Conservation (phyloP, 192 early-diverging fungal genomes). For the Rhizoclosmatium globosum region DNA sequence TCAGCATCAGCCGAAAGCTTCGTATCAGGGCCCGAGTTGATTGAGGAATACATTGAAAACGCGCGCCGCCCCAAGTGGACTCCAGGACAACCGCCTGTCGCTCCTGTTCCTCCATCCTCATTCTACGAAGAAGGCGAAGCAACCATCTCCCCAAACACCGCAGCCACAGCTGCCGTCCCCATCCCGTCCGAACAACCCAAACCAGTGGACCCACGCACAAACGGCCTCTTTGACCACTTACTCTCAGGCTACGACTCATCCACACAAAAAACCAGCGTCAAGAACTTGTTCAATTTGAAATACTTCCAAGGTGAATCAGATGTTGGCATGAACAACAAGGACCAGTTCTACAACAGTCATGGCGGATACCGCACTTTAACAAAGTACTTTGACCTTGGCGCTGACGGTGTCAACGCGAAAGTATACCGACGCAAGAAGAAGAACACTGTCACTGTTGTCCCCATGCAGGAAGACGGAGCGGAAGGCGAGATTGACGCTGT, state of each 20-base stretch:
- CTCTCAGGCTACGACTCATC: background rate
- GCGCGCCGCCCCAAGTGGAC: background rate
- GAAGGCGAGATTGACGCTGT: background rate
- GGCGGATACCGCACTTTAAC: background rate
- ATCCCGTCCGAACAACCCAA: background rate
- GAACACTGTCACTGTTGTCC: background rate
- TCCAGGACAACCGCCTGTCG: background rate
- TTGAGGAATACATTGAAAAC: constrained; percentile 7
- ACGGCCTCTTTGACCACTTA: background rate
- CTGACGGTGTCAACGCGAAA: background rate
- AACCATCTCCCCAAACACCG: background rate
- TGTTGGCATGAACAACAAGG: background rate
- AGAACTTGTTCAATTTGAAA: background rate
- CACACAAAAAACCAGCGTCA: background rate
- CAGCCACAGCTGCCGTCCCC: background rate
- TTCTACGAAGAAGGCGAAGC: background rate
- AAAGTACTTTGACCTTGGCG: constrained; percentile 4
- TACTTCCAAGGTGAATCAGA: constrained; percentile 23
- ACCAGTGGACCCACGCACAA: constrained; percentile 6
- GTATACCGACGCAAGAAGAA: constrained; percentile 11
- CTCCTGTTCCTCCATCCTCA: background rate
- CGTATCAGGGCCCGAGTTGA: background rate
- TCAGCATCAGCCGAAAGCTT: background rate
- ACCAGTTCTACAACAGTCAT: constrained; percentile 14
- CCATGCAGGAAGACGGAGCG: background rate